Percentiles rank a stretch among this genome's conserved stretches.
These are phyloP conservation scores for Ogataea thermomethanolica DNA, from an alignment of 805 yeast species.

Conservation along the genomic window DNA sequence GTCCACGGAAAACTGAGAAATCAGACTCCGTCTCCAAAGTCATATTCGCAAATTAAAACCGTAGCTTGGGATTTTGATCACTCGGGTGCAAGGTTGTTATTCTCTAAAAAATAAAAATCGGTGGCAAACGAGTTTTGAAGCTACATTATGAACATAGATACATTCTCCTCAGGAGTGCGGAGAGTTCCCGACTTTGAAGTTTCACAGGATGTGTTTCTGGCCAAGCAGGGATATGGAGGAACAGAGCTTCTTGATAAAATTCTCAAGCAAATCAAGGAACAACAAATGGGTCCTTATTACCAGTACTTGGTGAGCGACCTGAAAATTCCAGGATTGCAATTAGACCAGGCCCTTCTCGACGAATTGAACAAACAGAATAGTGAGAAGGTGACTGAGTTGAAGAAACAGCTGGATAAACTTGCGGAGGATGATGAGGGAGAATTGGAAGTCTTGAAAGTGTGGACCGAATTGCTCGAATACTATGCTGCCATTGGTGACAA, in stretches of 20 bases:
- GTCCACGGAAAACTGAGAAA: neutral
- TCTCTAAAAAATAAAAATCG: constrained; percentile 1
- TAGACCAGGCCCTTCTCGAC: constrained; percentile 59
- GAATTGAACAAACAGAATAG: constrained; percentile 51
- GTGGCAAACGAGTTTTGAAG: constrained; percentile 4
- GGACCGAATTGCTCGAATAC: constrained; percentile 81
- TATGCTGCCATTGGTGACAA: constrained; percentile 84
- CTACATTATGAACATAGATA: constrained; percentile 34
- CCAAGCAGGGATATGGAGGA: constrained; percentile 34
- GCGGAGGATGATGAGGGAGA: constrained; percentile 82
- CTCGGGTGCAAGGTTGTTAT: constrained; percentile 6
- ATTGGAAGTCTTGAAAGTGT: constrained; percentile 70
- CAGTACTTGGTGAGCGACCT: constrained; percentile 54
- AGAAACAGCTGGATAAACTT: constrained; percentile 48
- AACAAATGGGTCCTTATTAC: constrained; percentile 81
- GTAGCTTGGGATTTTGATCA: neutral
- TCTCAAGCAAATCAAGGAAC: constrained; percentile 49
- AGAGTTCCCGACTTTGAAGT: constrained; percentile 78
- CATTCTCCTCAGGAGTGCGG: constrained; percentile 45
- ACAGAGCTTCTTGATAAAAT: constrained; percentile 43
- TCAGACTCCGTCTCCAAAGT: neutral
- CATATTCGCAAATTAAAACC: constrained; percentile 2
- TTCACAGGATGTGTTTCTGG: constrained; percentile 74
- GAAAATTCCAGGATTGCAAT: constrained; percentile 39
- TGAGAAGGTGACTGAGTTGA: constrained; percentile 50